Base-by-base conservation (phyloP, 331 rosid genomes). In the Arachis monticola region DNA sequence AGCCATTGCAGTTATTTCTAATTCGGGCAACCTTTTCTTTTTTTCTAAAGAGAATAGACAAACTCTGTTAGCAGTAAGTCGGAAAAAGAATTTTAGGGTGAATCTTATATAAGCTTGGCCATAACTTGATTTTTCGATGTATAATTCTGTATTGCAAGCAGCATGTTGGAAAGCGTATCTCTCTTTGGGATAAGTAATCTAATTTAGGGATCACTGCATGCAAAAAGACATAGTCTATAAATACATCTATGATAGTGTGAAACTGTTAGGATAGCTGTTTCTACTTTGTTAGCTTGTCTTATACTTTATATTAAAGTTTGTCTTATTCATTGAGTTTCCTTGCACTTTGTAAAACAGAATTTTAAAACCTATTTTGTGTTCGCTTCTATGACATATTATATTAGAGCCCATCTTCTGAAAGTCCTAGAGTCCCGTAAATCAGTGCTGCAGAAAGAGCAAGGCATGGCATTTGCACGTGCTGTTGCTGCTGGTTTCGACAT, bases 401-500 rank as follows among this genome's bases (percentile, higher is more conserved):
- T 59, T 65, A 95, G 99, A 87, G 94, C 83, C 76, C 96, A 95
- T 80, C 99, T 95, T 80, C 76, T 95, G 80, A 95, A 90, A 90
- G 98, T 95, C 74, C 79, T 95, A 77, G 99, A 95, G 83, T 87
- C 92, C 11, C 99, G 99, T 51, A 95, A 89, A 76, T 79, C 83
- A 67, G 85, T 86, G 85, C 89, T 95, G 60, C 98, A 89, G 87
- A 95, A 95, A 86, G 99, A 95, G 90, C 99, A 95, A 83, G 99
- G 98, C 68, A 95, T 95, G 99, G 99, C 97, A 77, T 95, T 95
- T 84, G 99, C 99, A 30, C 97, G 98, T n/a, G 99, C 99, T 76
- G 98, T 90, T 61, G 98, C 99, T 31, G 99, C 99, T 77, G 98
- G 99, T 77, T 95, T 95, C 86, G 93, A 95, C 77, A 77, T 84